Conservation (phyloP, 192 early-diverging fungal genomes). For the Spinellus fusiger region DNA sequence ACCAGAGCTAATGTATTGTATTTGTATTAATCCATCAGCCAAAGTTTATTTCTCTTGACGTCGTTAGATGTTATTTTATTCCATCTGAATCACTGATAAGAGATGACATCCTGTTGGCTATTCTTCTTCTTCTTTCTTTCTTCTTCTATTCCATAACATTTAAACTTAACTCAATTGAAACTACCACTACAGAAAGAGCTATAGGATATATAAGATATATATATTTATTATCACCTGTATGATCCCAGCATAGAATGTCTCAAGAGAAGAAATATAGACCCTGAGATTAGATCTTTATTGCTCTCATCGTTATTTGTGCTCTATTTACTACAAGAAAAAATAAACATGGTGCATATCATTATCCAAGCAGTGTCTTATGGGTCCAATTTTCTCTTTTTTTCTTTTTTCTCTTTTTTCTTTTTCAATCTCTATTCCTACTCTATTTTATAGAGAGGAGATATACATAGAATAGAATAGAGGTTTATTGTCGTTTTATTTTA, state of each 20-base stretch:
- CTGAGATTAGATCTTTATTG: no score
- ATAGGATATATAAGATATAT: slow-evolving; percentile 72
- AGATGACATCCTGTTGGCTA: no score
- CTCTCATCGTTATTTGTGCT: no score
- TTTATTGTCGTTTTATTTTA: background rate
- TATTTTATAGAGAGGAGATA: no score
- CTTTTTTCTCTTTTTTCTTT: no score
- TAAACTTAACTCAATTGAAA: slow-evolving; percentile 43
- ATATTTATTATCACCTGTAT: slow-evolving; percentile 73
- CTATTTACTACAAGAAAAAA: no score
- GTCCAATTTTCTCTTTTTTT: background rate
- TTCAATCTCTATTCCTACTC: no score
- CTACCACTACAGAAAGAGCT: slow-evolving; percentile 64
- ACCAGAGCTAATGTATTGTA: slow-evolving; percentile 42
- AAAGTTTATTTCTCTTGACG: no score
- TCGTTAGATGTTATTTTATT: no score
- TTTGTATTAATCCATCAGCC: background rate
- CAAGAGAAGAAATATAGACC: no score
- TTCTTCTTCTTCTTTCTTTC: background rate
- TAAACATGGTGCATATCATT: slow-evolving; percentile 58
- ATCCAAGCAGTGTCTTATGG: slow-evolving; percentile 64
- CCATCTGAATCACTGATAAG: no score
- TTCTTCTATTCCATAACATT: background rate
- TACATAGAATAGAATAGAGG: background rate
- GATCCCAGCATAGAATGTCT: slow-evolving; percentile 70